Base-by-base conservation (phyloP, 257 asterid genomes). In the Paulownia fortunei region DNA sequence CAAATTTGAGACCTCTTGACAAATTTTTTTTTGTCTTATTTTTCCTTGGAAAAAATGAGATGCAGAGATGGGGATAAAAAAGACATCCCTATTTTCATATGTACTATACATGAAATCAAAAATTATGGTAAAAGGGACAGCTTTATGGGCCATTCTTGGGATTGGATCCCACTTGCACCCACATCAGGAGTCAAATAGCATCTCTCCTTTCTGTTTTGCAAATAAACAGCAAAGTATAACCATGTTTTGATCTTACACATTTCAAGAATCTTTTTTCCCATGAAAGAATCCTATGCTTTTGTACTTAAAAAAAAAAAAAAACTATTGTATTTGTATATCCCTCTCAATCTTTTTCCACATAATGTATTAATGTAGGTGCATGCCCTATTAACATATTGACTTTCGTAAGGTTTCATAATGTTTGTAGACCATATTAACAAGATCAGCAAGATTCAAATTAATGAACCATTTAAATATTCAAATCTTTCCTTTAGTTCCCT, bases 271-370 rank as follows among this genome's bases (percentile, higher is more conserved):
- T 79, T 77, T 79, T 75, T 27, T 39, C 58, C 26, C 30, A 6
- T 61, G 46, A 82, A 80, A 81, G 90, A 69, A 89, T 87, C 92
- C 89, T 81, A 87, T 87, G 92, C 88, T 71, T 63, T 82, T 80
- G n/a, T 69, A 58, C 73, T 47, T n/a, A 46, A 26, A 67, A 8
- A 54, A 39, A 41, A 27, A 21, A 65, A 11, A 51, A 36, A 36
- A 15, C 67, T 39, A 47, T 49, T 39, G 30, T 19, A 16, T 23
- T 2, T 10, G 4, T 13, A 8, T 39, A 0, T 11, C 13, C 15
- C 9, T 16, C 27, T 19, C 69, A 10, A 13, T 18, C 63, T 32
- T 51, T 23, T 30, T 24, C 32, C 34, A 21, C 9, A 56, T 1
- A 18, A 24, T 58, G 64, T 58, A 9, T 58, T 10, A 46, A 68